A percentile compares a stretch with the other conserved stretches of the same genome.
Evolutionary conservation across 2,329 filamentous ascomycete species (phyloP).

Genomic region (Huntiella savannae): DNA sequence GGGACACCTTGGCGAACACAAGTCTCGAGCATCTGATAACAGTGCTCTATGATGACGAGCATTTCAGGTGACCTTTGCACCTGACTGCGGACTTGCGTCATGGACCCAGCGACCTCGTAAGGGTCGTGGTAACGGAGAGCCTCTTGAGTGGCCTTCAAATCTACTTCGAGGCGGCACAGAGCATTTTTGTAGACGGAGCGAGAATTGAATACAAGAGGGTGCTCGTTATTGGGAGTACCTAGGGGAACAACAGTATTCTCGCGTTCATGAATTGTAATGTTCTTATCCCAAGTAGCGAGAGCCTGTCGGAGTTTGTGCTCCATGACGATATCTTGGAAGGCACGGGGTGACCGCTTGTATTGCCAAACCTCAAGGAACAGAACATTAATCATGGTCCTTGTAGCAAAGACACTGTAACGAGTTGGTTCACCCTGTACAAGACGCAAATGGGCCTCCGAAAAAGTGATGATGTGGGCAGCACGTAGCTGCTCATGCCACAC

Average conservation of each 20-base stretch:
- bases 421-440: constrained; percentile 84
- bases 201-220: constrained; percentile 86
- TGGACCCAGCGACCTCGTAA: constrained; percentile 89
- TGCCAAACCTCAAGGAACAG: constrained; percentile 98
- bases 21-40: constrained; percentile 94
- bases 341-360: constrained; percentile 95
- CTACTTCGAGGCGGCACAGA: constrained; percentile 76
- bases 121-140: constrained; percentile 91
- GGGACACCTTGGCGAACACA: constrained; percentile 85
- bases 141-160: constrained; percentile 89
- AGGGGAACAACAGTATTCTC: constrained; percentile 76
- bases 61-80: constrained; percentile 92
- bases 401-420: constrained; percentile 89
- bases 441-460: constrained; percentile 85
- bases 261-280: constrained; percentile 78
- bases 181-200: constrained; percentile 95
- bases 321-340: constrained; percentile 87
- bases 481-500: constrained; percentile 55
- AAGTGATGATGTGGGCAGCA: constrained; percentile 62
- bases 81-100: constrained; percentile 84
- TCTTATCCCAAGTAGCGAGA: constrained; percentile 97
- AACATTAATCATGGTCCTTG: constrained; percentile 96
- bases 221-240: constrained; percentile 79
- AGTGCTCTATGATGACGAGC: constrained; percentile 96
- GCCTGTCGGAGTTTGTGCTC: constrained; percentile 95